Percentiles rank a stretch among this genome's conserved stretches.
Evolutionary conservation across 139 green algal species (phyloP).

Genomic region (Pleodorina starrii): DNA sequence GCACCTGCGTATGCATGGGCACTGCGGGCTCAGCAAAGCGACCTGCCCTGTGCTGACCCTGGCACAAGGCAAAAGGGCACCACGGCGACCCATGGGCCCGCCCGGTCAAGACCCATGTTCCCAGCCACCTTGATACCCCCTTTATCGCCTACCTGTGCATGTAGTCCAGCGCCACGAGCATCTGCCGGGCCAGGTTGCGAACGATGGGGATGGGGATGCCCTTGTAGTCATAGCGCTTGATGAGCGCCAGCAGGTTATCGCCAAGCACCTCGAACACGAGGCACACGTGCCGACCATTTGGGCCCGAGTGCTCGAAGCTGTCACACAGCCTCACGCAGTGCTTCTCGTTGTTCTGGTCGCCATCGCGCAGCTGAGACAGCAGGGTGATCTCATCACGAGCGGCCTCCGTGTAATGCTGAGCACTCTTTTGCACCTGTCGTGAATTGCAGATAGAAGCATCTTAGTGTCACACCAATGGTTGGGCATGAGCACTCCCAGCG

Average conservation of each 20-base stretch:
- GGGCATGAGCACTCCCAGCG: neutral
- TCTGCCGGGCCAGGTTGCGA: slow-evolving; percentile 82
- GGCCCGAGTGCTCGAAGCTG: slow-evolving; percentile 94
- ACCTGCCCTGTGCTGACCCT: no score
- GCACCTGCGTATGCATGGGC: neutral
- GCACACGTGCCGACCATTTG: slow-evolving; percentile 96
- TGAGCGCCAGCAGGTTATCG: slow-evolving; percentile 88
- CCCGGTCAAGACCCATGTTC: neutral
- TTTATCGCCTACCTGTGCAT: slow-evolving; percentile 79
- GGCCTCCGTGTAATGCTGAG: slow-evolving; percentile 96
- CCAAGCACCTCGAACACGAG: slow-evolving; percentile 97
- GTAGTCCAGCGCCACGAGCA: slow-evolving; percentile 95
- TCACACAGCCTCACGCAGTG: slow-evolving; percentile 89
- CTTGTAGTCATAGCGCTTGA: slow-evolving; percentile 86
- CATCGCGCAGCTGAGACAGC: slow-evolving; percentile 82
- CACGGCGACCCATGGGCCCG: slow-evolving; percentile 26
- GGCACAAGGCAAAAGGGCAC: no score
- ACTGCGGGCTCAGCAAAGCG: no score
- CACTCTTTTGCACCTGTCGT: slow-evolving; percentile 96
- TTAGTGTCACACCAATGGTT: neutral
- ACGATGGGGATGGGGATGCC: slow-evolving; percentile 93
- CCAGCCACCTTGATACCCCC: no score
- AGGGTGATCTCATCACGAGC: slow-evolving; percentile 97
- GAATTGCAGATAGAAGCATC: neutral
- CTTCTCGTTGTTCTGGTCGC: slow-evolving; percentile 70